phyloP scores from a whole-genome alignment of 2,329 filamentous ascomycete genomes.

The Polytolypa hystricis region DNA sequence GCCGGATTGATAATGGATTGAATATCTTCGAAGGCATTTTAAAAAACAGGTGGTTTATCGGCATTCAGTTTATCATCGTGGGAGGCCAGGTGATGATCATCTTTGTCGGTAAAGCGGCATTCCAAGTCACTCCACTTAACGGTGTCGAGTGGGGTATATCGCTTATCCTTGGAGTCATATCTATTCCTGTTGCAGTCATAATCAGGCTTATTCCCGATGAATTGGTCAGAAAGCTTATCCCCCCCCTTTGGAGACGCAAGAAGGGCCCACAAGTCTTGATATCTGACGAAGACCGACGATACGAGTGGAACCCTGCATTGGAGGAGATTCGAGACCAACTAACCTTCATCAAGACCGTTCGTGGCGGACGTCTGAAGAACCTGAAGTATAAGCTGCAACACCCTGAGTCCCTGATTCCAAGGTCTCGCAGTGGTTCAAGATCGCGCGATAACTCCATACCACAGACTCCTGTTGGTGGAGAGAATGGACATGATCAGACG shows the following conservation, averaged over 20 bases:
- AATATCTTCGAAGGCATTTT: conserved; percentile 35
- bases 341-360: conserved; percentile 51
- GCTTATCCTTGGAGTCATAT: conserved; percentile 55
- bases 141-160: conserved; percentile 60
- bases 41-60: conserved; percentile 40
- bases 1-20: conserved; percentile 34
- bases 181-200: conserved; percentile 54
- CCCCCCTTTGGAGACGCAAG: conserved; percentile 27
- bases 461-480: conserved; percentile 45
- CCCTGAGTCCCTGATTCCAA: conserved; percentile 36
- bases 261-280: conserved; percentile 32
- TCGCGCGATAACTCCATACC: conserved; percentile 37
- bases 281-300: conserved; percentile 36
- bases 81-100: conserved; percentile 62
- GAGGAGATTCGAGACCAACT: conserved; percentile 54
- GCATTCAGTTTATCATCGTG: conserved; percentile 55
- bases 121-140: conserved; percentile 51
- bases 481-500: conserved; percentile 13
- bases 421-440: conserved; percentile 33
- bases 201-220: conserved; percentile 51
- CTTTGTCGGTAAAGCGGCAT: conserved; percentile 57
- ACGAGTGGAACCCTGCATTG: conserved; percentile 49
- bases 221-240: conserved; percentile 36
- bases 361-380: conserved; percentile 50
- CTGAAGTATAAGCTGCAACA: conserved; percentile 52